Percentiles rank a stretch among this genome's conserved stretches.
Conservation (phyloP, 768 basidiomycete species). For the Suillus subluteus region DNA sequence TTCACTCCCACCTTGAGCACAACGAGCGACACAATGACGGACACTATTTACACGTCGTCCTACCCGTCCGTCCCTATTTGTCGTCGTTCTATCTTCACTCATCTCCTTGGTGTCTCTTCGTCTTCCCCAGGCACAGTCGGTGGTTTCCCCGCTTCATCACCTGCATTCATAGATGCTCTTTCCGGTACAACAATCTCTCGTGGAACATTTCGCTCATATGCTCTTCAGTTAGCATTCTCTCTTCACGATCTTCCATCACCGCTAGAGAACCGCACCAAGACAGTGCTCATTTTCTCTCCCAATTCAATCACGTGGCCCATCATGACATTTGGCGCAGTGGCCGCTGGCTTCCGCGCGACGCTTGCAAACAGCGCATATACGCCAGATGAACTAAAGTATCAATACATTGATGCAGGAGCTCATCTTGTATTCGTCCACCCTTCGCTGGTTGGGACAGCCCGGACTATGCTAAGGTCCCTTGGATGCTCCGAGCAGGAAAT, state of each 20-base stretch:
- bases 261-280: conserved; percentile 45
- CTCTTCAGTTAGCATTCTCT: conserved; percentile 62
- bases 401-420: conserved; percentile 71
- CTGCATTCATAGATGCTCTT: conserved; percentile 69
- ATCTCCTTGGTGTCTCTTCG: conserved; percentile 26
- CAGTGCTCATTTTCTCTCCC: conserved; percentile 66
- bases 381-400: conserved; percentile 67
- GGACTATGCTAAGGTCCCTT: conserved; percentile 56
- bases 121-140: conserved; percentile 38
- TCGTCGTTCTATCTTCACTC: conserved; percentile 36
- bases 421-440: conserved; percentile 67
- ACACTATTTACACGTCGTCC: conserved; percentile 24
- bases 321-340: conserved; percentile 48
- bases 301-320: conserved; percentile 66
- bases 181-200: conserved; percentile 62
- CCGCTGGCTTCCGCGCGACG: conserved; percentile 70
- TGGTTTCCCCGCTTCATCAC: conserved; percentile 43
- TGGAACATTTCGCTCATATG: conserved; percentile 50
- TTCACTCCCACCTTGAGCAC: conserved; percentile 2
- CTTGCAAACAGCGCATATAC: conserved; percentile 78
- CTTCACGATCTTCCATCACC: conserved; percentile 48
- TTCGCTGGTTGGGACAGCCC: conserved; percentile 55
- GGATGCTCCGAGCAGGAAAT: conserved; percentile 53
- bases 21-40: conserved; percentile 20
- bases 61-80: conserved; percentile 23